phyloP scores from a whole-genome alignment of 2,329 filamentous ascomycete species.

The Fusarium gaditjirri region DNA sequence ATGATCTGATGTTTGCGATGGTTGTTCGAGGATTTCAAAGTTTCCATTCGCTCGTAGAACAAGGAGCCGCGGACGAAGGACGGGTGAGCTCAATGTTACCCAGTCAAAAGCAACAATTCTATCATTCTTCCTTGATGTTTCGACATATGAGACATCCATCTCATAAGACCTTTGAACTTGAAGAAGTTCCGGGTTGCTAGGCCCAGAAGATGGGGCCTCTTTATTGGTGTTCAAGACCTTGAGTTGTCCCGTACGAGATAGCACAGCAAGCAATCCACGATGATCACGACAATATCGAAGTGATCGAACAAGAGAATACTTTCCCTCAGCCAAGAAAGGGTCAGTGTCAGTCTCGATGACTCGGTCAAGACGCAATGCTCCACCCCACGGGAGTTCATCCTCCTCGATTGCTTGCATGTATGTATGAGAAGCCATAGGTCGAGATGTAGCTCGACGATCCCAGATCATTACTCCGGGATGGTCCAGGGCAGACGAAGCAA shows the following conservation, averaged over 20 bases:
- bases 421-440: conserved; percentile 61
- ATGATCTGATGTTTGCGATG: conserved; percentile 67
- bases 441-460: conserved; percentile 74
- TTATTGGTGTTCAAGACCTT: conserved; percentile 69
- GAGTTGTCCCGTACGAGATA: conserved; percentile 72
- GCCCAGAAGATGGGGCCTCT: conserved; percentile 58
- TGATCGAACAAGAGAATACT: conserved; percentile 70
- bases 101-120: conserved; percentile 76
- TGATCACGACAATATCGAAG: conserved; percentile 72
- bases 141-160: conserved; percentile 68
- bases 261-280: conserved; percentile 68
- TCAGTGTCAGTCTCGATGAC: conserved; percentile 67
- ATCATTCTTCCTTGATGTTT: conserved; percentile 63
- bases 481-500: conserved; percentile 81
- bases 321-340: conserved; percentile 61
- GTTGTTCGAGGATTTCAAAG: conserved; percentile 71
- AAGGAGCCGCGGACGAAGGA: conserved; percentile 66
- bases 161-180: conserved; percentile 70
- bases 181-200: conserved; percentile 67
- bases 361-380: conserved; percentile 66
- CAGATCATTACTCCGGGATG: conserved; percentile 80
- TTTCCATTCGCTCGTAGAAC: conserved; percentile 69
- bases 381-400: conserved; percentile 72
- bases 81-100: conserved; percentile 67
- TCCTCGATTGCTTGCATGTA: conserved; percentile 69